Percentiles rank a stretch among this genome's conserved stretches.
These are phyloP conservation scores for Pisolithus marmoratus DNA, from an alignment of 768 basidiomycete species.

Conservation along the genomic window DNA sequence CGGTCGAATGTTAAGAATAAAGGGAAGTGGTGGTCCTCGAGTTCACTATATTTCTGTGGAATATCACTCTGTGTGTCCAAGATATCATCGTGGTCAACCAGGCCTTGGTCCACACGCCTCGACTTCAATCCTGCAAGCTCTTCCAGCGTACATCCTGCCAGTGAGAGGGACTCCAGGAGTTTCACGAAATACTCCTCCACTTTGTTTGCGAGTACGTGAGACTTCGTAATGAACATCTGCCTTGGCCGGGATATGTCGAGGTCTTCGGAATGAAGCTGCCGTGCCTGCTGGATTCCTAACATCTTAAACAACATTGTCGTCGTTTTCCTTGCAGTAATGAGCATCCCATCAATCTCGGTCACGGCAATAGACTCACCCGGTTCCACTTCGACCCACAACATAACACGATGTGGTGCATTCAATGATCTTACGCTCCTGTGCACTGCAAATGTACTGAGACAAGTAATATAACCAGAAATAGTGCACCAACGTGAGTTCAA, in stretches of 20 bases:
- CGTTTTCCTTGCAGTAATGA: slow-evolving; percentile 46
- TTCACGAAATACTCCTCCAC: slow-evolving; percentile 61
- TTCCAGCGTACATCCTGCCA: slow-evolving; percentile 30
- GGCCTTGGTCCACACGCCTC: slow-evolving; percentile 19
- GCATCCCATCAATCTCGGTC: too few relatives aligned
- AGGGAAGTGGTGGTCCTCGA: slow-evolving; percentile 60
- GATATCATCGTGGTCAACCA: slow-evolving; percentile 35
- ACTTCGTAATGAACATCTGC: slow-evolving; percentile 72
- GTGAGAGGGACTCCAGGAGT: slow-evolving; percentile 39
- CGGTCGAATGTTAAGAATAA: slow-evolving; percentile 63
- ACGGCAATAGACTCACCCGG: slow-evolving; percentile 38
- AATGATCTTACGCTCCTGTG: slow-evolving; percentile 51
- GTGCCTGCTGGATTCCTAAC: slow-evolving; percentile 58
- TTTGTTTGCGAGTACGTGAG: slow-evolving; percentile 54
- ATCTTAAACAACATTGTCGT: slow-evolving; percentile 77
- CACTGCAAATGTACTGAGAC: slow-evolving; percentile 14
- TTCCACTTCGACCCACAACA: too few relatives aligned
- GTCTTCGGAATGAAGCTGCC: slow-evolving; percentile 27
- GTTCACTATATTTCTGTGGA: slow-evolving; percentile 47
- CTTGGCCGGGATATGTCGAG: slow-evolving; percentile 41
- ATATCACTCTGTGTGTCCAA: slow-evolving; percentile 16
- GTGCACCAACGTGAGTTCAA: slow-evolving; percentile 18
- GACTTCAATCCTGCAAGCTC: slow-evolving; percentile 31
- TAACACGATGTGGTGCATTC: slow-evolving; percentile 57
- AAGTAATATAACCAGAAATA: slow-evolving; percentile 9